A percentile compares a stretch with the other conserved stretches of the same genome.
These are phyloP conservation scores for Coemansia sp. DNA, from an alignment of 192 early-diverging fungal genomes.

Conservation along the genomic window DNA sequence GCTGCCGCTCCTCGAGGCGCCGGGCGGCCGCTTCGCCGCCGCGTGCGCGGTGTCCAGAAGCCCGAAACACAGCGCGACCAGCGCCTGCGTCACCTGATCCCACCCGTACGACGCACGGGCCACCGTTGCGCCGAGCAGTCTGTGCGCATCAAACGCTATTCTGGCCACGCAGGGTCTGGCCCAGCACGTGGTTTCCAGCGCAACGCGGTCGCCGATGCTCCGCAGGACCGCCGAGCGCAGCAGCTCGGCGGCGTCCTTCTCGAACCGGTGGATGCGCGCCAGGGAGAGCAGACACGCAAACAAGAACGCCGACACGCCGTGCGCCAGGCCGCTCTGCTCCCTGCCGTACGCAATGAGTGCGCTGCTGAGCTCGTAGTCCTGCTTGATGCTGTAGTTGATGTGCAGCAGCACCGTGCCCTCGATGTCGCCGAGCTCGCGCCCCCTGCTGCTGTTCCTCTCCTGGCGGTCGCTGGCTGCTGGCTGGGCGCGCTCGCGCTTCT, in stretches of 20 bases:
- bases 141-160: background rate
- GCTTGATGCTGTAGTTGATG: conserved; percentile 69
- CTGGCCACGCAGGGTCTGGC: conserved; percentile 12
- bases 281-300: conserved; percentile 67
- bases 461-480: background rate
- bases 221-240: conserved; percentile 26
- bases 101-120: conserved; percentile 38
- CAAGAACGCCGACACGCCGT: conserved; percentile 59
- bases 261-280: conserved; percentile 71
- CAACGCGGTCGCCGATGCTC: conserved; percentile 26
- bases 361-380: conserved; percentile 63
- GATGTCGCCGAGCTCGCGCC: conserved; percentile 55
- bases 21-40: conserved; percentile 15
- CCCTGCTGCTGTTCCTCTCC: conserved; percentile 11
- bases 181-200: conserved; percentile 19
- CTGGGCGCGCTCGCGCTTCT: conserved; percentile 11
- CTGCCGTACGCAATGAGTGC: conserved; percentile 54
- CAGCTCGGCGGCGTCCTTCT: conserved; percentile 54
- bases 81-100: conserved; percentile 51
- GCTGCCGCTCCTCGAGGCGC: conserved; percentile 1
- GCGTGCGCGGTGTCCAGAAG: conserved; percentile 22
- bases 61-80: conserved; percentile 40
- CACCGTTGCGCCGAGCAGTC: conserved; percentile 23
- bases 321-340: conserved; percentile 36
- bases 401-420: conserved; percentile 74